phyloP scores from a whole-genome alignment of 371 early-diverging fungal species.

The Mucor sp. region DNA sequence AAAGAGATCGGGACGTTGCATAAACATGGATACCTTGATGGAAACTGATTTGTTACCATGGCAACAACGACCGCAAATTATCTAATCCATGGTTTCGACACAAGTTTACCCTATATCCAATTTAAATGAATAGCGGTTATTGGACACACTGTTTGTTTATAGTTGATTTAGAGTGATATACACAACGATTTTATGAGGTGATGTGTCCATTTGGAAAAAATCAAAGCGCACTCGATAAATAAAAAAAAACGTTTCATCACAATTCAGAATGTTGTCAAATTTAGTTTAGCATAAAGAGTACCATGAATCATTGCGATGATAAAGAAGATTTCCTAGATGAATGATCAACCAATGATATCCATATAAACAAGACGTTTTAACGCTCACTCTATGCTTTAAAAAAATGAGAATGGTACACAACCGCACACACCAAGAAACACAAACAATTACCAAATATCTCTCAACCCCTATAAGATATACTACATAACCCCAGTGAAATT shows the following conservation, averaged over 20 bases:
- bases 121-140: not conserved
- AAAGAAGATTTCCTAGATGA: not conserved
- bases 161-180: not conserved
- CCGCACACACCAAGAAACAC: conserved; percentile 1
- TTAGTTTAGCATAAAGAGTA: not conserved
- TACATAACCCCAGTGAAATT: not conserved
- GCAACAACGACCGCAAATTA: not conserved
- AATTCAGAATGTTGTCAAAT: not conserved
- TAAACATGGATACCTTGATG: too few species aligned
- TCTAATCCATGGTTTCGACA: not conserved
- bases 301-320: not conserved
- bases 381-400: not conserved
- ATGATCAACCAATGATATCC: not conserved
- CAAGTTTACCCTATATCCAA: too few species aligned
- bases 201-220: not conserved
- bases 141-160: not conserved
- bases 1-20: too few species aligned
- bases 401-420: not conserved
- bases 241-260: not conserved
- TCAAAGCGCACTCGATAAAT: not conserved
- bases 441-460: not conserved
- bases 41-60: not conserved
- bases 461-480: not conserved
- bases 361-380: not conserved
- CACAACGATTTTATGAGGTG: not conserved